These are phyloP conservation scores for Euphorbia corollata DNA, from an alignment of 441 rosid genomes.

Conservation along the genomic window DNA sequence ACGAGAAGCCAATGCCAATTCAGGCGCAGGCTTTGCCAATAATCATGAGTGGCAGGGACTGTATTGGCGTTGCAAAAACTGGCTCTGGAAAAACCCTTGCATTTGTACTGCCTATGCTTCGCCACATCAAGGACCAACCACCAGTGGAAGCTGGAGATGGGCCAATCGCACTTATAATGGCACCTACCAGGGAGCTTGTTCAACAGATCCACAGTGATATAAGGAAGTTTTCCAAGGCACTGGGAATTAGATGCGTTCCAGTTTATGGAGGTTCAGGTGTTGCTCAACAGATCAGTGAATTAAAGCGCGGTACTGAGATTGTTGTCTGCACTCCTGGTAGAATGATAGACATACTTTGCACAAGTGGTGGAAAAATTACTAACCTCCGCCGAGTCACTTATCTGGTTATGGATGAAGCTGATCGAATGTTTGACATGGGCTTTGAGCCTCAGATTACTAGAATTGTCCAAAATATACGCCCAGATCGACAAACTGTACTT, in stretches of 20 bases:
- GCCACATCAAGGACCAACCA: constrained; percentile 97
- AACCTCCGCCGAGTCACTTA: constrained; percentile 82
- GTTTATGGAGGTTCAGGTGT: constrained; percentile 98
- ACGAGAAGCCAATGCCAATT: constrained; percentile 89
- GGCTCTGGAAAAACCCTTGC: constrained; percentile 96
- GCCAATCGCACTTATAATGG: constrained; percentile 91
- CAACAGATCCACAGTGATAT: constrained; percentile 94
- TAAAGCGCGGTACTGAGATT: constrained; percentile 86
- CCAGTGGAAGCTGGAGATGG: constrained; percentile 92
- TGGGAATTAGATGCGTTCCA: constrained; percentile 83
- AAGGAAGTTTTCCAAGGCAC: constrained; percentile 66
- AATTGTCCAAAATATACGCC: constrained; percentile 82
- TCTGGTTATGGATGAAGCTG: constrained; percentile 96
- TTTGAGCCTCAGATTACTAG: constrained; percentile 92
- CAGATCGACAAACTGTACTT: constrained; percentile 90
- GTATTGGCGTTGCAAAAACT: constrained; percentile 93
- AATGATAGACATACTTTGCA: constrained; percentile 95
- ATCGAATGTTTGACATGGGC: constrained; percentile 99
- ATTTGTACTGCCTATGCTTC: constrained; percentile 92
- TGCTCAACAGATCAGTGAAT: constrained; percentile 92
- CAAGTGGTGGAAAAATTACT: constrained; percentile 85
- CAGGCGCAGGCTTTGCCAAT: constrained; percentile 92
- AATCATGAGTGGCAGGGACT: constrained; percentile 95
- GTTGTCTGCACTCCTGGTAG: constrained; percentile 97
- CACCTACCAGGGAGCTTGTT: constrained; percentile 98